Percentiles rank a stretch among this genome's conserved stretches.
Conservation (phyloP, 257 asterid species). For the Schizonepeta tenuifolia region DNA sequence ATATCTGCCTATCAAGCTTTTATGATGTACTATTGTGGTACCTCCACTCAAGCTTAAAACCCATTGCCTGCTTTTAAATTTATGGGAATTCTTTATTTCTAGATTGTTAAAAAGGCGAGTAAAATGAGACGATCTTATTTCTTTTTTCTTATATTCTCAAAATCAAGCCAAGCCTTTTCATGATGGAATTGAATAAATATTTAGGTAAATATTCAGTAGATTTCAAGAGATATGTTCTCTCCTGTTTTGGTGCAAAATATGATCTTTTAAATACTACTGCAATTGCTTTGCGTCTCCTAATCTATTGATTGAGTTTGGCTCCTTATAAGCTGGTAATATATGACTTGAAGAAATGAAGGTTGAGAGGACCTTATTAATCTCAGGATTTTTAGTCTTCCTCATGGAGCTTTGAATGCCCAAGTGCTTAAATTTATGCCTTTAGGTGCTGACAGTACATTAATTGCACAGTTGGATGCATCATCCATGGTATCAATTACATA, state of each 20-base stretch:
- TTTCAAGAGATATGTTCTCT: conserved; percentile 5
- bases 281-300: conserved; percentile 23
- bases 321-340: background rate
- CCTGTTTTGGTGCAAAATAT: conserved; percentile 23
- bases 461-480: background rate
- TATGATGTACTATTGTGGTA: conserved; percentile 15
- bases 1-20: conserved; percentile 12
- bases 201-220: background rate
- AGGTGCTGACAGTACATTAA: conserved; percentile 18
- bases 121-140: background rate
- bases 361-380: conserved; percentile 8
- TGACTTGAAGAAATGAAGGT: conserved; percentile 5
- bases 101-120: conserved; percentile 7
- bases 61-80: conserved; percentile 11
- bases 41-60: conserved; percentile 14
- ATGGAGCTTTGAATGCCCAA: conserved; percentile 27
- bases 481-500: conserved; percentile 15
- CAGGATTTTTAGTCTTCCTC: conserved; percentile 3
- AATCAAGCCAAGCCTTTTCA: background rate
- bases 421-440: conserved; percentile 10
- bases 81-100: conserved; percentile 1
- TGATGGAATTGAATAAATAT: background rate
- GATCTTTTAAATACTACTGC: conserved; percentile 7
- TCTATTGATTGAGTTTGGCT: conserved; percentile 1
- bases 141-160: background rate